These are phyloP conservation scores for Colletotrichum nymphaeae DNA, from an alignment of 2,329 filamentous ascomycete species.

Conservation along the genomic window DNA sequence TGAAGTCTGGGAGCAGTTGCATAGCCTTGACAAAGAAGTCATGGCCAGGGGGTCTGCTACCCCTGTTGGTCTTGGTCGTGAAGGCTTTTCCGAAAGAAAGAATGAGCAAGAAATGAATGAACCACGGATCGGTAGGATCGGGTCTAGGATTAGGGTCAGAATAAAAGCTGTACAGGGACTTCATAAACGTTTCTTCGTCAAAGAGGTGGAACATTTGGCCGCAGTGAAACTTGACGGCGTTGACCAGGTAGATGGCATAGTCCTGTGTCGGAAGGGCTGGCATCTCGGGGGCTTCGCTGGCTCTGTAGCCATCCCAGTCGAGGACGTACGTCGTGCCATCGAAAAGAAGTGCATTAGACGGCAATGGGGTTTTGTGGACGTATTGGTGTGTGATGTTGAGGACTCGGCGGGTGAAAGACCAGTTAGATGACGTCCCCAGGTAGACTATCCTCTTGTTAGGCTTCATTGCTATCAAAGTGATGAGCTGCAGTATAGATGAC, in stretches of 20 bases:
- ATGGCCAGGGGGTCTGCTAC: conserved; percentile 55
- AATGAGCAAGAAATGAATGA: conserved; percentile 64
- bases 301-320: conserved; percentile 56
- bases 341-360: conserved; percentile 58
- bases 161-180: conserved; percentile 43
- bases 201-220: conserved; percentile 65
- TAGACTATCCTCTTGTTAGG: conserved; percentile 51
- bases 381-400: conserved; percentile 61
- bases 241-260: conserved; percentile 63
- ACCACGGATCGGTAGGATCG: conserved; percentile 52
- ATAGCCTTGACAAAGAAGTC: conserved; percentile 59
- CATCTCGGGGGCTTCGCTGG: conserved; percentile 22
- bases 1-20: conserved; percentile 54
- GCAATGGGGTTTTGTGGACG: conserved; percentile 53
- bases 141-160: conserved; percentile 37
- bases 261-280: conserved; percentile 51
- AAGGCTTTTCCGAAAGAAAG: conserved; percentile 68
- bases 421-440: conserved; percentile 66
- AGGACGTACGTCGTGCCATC: conserved; percentile 64
- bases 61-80: conserved; percentile 50
- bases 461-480: background rate
- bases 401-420: conserved; percentile 63
- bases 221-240: conserved; percentile 67
- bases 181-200: conserved; percentile 63
- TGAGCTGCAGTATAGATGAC: conserved; percentile 35